phyloP scores from a whole-genome alignment of 805 yeast species.

The Tetrapisispora arboricola region DNA sequence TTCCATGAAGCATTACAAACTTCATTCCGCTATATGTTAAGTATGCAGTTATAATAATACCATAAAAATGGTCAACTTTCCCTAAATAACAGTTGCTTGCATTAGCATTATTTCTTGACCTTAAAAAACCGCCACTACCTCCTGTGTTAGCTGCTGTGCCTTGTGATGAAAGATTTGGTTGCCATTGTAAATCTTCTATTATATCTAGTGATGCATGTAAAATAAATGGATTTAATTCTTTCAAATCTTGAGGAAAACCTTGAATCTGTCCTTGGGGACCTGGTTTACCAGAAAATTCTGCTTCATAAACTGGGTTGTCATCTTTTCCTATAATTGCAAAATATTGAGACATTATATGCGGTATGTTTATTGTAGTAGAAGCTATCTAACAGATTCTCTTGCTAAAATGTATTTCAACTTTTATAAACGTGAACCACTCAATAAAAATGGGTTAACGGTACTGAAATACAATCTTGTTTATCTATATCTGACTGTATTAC shows the following conservation, averaged over 20 bases:
- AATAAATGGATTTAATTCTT: constrained; percentile 78
- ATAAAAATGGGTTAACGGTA: too few species aligned
- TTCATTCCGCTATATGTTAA: constrained; percentile 83
- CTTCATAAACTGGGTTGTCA: constrained; percentile 80
- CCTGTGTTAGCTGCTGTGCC: constrained; percentile 1
- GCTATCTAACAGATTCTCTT: too few species aligned
- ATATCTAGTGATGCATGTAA: constrained; percentile 83
- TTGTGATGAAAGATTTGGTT: constrained; percentile 26
- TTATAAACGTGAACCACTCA: too few species aligned
- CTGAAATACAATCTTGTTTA: too few species aligned
- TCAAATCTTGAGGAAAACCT: constrained; percentile 37
- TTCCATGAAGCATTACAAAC: constrained; percentile 60
- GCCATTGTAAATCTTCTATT: constrained; percentile 87
- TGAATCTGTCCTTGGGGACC: constrained; percentile 3
- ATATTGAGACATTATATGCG: constrained; percentile 69
- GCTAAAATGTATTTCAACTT: too few species aligned
- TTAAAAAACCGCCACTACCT: constrained; percentile 15
- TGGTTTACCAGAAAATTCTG: constrained; percentile 42
- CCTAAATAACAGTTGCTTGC: constrained; percentile 45
- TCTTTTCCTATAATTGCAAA: constrained; percentile 79
- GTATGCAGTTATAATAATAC: constrained; percentile 70
- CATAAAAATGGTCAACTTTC: constrained; percentile 76
- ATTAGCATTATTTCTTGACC: constrained; percentile 16
- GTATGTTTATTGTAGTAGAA: too few species aligned
- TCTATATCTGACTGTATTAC: too few species aligned